phyloP scores from a whole-genome alignment of 371 early-diverging fungal species.

The Mortierella sp. region DNA sequence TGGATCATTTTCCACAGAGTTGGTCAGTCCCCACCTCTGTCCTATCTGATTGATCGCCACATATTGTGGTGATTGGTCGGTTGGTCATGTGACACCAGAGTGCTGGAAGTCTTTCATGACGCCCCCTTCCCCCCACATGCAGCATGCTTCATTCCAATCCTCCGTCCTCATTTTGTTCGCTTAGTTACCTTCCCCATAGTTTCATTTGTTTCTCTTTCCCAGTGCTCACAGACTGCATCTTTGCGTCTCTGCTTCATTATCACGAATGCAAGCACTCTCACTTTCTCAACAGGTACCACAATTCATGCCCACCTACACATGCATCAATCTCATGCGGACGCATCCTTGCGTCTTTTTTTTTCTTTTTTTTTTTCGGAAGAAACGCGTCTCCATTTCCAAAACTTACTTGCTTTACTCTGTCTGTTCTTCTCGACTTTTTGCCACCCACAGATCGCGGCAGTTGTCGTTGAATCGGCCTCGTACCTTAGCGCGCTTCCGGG shows the following conservation, averaged over 20 bases:
- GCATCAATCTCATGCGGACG: neutral
- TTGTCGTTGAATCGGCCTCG: slow-evolving; percentile 44
- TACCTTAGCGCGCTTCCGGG: slow-evolving; percentile 33
- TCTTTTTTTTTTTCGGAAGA: too few relatives aligned
- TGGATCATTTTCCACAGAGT: too few relatives aligned
- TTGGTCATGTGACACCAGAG: too few relatives aligned
- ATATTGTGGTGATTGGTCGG: too few relatives aligned
- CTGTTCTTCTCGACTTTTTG: neutral
- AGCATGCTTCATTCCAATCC: too few relatives aligned
- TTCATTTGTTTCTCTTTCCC: neutral
- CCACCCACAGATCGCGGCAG: slow-evolving; percentile 29
- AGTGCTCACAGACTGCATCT: neutral
- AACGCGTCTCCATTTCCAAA: neutral
- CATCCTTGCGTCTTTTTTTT: neutral
- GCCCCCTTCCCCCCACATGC: neutral
- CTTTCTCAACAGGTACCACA: slow-evolving; percentile 48
- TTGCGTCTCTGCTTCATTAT: neutral
- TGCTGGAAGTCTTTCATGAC: too few relatives aligned
- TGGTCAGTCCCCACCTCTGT: too few relatives aligned
- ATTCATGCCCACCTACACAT: neutral
- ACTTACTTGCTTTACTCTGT: neutral
- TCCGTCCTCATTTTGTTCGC: neutral
- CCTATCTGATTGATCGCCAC: too few relatives aligned
- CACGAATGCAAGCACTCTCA: slow-evolving; percentile 42
- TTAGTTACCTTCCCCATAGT: neutral